Base-by-base conservation (phyloP, 2,329 filamentous ascomycete species). In the Pseudogymnoascus sp. region DNA sequence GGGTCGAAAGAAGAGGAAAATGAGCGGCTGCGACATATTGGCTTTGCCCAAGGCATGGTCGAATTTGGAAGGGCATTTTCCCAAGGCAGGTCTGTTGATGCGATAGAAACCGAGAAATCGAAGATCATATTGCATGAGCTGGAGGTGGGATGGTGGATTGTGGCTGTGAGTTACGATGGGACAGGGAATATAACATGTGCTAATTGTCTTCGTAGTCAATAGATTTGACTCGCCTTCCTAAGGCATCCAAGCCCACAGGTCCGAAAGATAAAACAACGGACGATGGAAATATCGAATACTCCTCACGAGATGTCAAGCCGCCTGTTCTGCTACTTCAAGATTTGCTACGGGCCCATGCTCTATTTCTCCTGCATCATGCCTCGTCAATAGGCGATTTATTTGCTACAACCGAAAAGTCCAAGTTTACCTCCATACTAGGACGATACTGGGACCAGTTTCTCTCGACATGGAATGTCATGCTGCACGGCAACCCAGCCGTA, bases 41-140 rank as follows among this genome's bases (percentile, higher is more conserved):
- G 95, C 38, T 85, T 99, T 66, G 95, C 95, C 42, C 95, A 99
- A 78, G 95, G 93, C 73, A 96, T 97, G 88, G 88, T 96, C 64
- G 90, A 88, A 73, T 99, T 99, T 77, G 90, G 90, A 70, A 88
- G 87, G 72, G 93, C 87, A 70, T 99, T 99, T 76, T 89, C 93
- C 1, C 83, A 85, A 65, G 90, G 88, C 64, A 82, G 87, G 68
- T 75, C 90, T 1, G 84, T 97, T 40, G 91, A 96, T 70, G 86
- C 87, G 8, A 88, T 99, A 65, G 95, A 99, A 72, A 97, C 95
- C 1, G 90, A 96, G 70, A 95, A 90, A 78, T 87, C 88, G 60
- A 85, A 93, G 34, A 88, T 97, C 36, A 82, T 97, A 36, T 78
- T 97, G 49, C 86, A 91, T 70, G 92, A 99, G 78, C 77, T 99